Percentiles rank a stretch among this genome's conserved stretches.
These are phyloP conservation scores for Leishmania tropica DNA, from an alignment of 208 protist genomes.

Conservation along the genomic window DNA sequence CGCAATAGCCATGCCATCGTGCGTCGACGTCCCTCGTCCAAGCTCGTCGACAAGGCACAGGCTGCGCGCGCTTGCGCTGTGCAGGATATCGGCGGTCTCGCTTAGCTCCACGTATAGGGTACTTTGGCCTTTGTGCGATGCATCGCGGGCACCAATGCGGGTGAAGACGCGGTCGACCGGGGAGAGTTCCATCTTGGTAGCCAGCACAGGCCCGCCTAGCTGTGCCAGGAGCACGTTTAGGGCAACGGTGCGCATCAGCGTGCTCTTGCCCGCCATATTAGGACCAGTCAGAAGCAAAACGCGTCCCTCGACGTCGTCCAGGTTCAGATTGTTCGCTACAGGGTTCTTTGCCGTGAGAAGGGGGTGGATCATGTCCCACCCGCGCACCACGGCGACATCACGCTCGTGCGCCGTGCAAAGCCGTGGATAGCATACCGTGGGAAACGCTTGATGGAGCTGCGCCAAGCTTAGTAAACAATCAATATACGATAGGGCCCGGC, in stretches of 20 bases:
- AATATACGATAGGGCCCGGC: slow-evolving; percentile 68
- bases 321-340: slow-evolving; percentile 70
- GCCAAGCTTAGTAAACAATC: slow-evolving; percentile 84
- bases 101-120: slow-evolving; percentile 98
- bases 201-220: slow-evolving; percentile 96
- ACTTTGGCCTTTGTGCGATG: slow-evolving; percentile 96
- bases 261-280: slow-evolving; percentile 99
- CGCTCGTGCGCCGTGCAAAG: slow-evolving; percentile 3
- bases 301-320: slow-evolving; percentile 80
- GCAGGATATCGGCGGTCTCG: slow-evolving; percentile 89
- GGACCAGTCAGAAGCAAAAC: slow-evolving; percentile 97
- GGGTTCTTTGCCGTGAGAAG: slow-evolving; percentile 33
- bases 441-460: slow-evolving; percentile 30
- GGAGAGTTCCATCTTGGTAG: slow-evolving; percentile 62
- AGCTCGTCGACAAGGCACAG: slow-evolving; percentile 99
- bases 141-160: slow-evolving; percentile 96
- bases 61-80: slow-evolving; percentile 88
- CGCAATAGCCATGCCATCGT: slow-evolving; percentile 98
- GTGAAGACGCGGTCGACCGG: slow-evolving; percentile 97
- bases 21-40: slow-evolving; percentile 97
- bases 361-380: slow-evolving; percentile 40
- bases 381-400: slow-evolving; percentile 23
- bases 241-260: slow-evolving; percentile 95
- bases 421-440: slow-evolving; percentile 33
- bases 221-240: slow-evolving; percentile 96